These are phyloP conservation scores for Lasiodiplodia sp. DNA, from an alignment of 2,329 filamentous ascomycete species.

Conservation along the genomic window DNA sequence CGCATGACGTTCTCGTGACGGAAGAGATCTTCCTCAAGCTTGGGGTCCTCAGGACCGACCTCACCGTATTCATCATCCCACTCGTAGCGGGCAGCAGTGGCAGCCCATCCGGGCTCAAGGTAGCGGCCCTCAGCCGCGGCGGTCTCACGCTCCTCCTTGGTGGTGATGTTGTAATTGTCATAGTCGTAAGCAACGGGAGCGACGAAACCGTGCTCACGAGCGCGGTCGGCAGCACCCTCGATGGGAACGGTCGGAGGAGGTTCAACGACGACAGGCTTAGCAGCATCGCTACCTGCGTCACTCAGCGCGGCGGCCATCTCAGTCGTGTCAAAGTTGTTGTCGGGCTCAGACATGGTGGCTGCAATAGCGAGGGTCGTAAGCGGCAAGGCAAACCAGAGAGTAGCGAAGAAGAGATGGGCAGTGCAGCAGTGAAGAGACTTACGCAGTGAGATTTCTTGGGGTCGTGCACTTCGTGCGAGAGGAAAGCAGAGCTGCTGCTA, in stretches of 20 bases:
- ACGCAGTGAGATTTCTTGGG: neutral
- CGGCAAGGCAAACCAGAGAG: neutral
- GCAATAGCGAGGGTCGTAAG: neutral
- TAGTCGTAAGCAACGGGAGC: constrained; percentile 60
- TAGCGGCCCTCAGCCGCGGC: constrained; percentile 15
- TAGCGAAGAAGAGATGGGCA: neutral
- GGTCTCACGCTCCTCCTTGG: constrained; percentile 37
- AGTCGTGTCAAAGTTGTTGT: constrained; percentile 33
- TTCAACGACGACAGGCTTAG: constrained; percentile 40
- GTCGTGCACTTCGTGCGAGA: neutral
- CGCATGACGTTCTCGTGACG: constrained; percentile 59
- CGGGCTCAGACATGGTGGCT: constrained; percentile 24
- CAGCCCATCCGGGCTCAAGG: constrained; percentile 52
- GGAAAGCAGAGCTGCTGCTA: neutral
- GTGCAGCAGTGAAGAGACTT: neutral
- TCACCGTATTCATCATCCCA: constrained; percentile 89
- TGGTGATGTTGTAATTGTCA: constrained; percentile 38
- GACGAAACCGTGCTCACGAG: constrained; percentile 53
- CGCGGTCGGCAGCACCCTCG: constrained; percentile 28
- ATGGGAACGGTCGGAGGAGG: constrained; percentile 14
- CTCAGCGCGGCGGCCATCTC: constrained; percentile 34
- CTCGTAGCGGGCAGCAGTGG: constrained; percentile 74
- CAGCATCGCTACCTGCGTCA: constrained; percentile 34
- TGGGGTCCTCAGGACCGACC: constrained; percentile 73
- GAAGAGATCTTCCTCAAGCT: constrained; percentile 81